Conservation (phyloP, 441 rosid genomes). For the Populus tomentosa region DNA sequence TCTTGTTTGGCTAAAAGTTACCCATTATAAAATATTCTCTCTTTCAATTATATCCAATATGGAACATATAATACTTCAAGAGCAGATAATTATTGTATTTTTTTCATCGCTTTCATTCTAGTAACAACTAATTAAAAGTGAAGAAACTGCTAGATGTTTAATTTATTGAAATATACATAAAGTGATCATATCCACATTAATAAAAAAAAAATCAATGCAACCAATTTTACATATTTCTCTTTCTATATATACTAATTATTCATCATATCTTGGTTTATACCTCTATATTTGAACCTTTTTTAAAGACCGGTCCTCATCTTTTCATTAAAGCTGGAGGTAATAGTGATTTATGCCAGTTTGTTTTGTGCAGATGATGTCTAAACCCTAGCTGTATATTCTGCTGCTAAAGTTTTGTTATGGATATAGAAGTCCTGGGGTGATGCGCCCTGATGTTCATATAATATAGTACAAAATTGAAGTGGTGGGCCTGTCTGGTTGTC, state of each 20-base stretch:
- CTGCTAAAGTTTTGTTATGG: constrained; percentile 31
- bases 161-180: too few relatives aligned
- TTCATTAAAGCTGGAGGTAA: background rate
- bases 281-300: background rate
- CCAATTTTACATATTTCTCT: background rate
- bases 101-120: background rate
- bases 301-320: background rate
- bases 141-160: background rate
- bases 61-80: background rate
- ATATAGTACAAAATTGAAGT: background rate
- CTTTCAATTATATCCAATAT: background rate
- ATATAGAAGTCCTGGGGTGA: constrained; percentile 21
- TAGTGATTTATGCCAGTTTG: background rate
- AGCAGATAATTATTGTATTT: background rate
- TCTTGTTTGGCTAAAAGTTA: background rate
- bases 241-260: too few relatives aligned
- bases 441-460: constrained; percentile 24
- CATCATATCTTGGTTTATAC: background rate
- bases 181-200: too few relatives aligned
- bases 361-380: constrained; percentile 54
- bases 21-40: background rate
- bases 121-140: background rate
- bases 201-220: too few relatives aligned
- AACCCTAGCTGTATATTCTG: constrained; percentile 28
- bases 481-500: background rate